A percentile compares a stretch with the other conserved stretches of the same genome.
Evolutionary conservation across 208 protist species (phyloP).

Genomic region (Acanthamoeba sp.): DNA sequence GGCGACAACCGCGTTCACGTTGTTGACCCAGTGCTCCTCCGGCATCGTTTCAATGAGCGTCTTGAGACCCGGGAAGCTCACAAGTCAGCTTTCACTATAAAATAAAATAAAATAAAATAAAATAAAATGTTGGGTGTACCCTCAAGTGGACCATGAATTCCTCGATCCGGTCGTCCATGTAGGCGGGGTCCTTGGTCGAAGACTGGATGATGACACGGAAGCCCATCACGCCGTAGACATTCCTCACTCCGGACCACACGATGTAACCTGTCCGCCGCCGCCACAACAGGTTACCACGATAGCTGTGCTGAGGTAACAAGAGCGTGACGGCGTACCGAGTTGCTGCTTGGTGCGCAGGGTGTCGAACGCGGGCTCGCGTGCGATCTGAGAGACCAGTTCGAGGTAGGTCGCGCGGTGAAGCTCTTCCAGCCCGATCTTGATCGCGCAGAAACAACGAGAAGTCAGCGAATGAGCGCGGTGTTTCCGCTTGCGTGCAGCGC

Average conservation of each 20-base stretch:
- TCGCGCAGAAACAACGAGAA: background rate
- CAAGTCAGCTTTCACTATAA: too few species aligned
- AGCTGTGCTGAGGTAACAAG: background rate
- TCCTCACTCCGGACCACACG: constrained; percentile 64
- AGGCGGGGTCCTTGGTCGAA: constrained; percentile 58
- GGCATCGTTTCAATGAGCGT: constrained; percentile 27
- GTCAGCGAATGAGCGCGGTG: background rate
- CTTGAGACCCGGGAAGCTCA: background rate
- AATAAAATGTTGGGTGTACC: background rate
- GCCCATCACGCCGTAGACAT: constrained; percentile 68
- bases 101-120: too few species aligned
- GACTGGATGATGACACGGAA: constrained; percentile 78
- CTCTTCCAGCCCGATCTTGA: constrained; percentile 32
- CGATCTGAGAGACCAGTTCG: constrained; percentile 48
- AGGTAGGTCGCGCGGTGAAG: background rate
- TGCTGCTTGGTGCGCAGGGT: constrained; percentile 59
- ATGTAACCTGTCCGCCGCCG: constrained; percentile 62
- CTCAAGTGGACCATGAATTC: constrained; percentile 23
- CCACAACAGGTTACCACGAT: constrained; percentile 9
- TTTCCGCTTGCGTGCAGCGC: background rate
- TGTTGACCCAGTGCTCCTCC: constrained; percentile 41
- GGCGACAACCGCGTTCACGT: constrained; percentile 48
- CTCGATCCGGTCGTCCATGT: constrained; percentile 69
- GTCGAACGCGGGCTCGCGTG: constrained; percentile 63
- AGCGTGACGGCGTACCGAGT: background rate